Percentiles rank a stretch among this genome's conserved stretches.
Conservation (phyloP, 2,329 filamentous ascomycete species). For the Aureobasidium sp. region DNA sequence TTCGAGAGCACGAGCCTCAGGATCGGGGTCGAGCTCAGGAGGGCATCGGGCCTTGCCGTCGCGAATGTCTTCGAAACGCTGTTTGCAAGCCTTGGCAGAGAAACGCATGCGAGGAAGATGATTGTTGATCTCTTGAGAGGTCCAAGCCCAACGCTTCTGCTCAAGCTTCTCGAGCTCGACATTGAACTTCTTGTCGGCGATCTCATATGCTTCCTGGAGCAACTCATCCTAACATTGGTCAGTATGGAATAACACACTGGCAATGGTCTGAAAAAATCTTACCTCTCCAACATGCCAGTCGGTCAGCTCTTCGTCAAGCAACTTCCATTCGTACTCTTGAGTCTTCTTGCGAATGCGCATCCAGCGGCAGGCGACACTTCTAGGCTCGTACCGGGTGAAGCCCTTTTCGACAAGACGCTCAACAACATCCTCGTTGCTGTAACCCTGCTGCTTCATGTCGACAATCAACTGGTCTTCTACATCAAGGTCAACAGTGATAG, state of each 20-base stretch:
- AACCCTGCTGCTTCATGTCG: slow-evolving; percentile 45
- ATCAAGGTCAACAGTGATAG: slow-evolving; percentile 43
- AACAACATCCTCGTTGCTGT: slow-evolving; percentile 49
- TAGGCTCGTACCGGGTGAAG: slow-evolving; percentile 47
- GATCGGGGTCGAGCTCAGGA: slow-evolving; percentile 47
- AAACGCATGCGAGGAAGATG: slow-evolving; percentile 47
- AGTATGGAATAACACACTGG: neutral
- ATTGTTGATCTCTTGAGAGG: slow-evolving; percentile 36
- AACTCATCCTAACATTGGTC: slow-evolving; percentile 44
- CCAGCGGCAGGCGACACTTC: slow-evolving; percentile 55
- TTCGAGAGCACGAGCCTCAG: slow-evolving; percentile 40
- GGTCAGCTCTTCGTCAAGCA: slow-evolving; percentile 50
- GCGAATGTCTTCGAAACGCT: slow-evolving; percentile 45
- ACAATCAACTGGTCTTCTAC: slow-evolving; percentile 54
- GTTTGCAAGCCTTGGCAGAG: slow-evolving; percentile 50
- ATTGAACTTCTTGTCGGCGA: slow-evolving; percentile 48
- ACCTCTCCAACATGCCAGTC: slow-evolving; percentile 59
- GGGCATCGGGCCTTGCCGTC: slow-evolving; percentile 51
- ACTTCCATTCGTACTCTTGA: slow-evolving; percentile 47
- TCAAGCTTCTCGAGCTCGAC: slow-evolving; percentile 44
- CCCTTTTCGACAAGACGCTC: slow-evolving; percentile 46
- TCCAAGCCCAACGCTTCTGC: slow-evolving; percentile 50
- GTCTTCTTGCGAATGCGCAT: slow-evolving; percentile 49
- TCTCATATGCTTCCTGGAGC: slow-evolving; percentile 44
- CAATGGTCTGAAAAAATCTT: slow-evolving; percentile 26